A percentile compares a stretch with the other conserved stretches of the same genome.
Evolutionary conservation across 352 stramenopile species (phyloP).

Genomic region (Sclerospora graminicola): DNA sequence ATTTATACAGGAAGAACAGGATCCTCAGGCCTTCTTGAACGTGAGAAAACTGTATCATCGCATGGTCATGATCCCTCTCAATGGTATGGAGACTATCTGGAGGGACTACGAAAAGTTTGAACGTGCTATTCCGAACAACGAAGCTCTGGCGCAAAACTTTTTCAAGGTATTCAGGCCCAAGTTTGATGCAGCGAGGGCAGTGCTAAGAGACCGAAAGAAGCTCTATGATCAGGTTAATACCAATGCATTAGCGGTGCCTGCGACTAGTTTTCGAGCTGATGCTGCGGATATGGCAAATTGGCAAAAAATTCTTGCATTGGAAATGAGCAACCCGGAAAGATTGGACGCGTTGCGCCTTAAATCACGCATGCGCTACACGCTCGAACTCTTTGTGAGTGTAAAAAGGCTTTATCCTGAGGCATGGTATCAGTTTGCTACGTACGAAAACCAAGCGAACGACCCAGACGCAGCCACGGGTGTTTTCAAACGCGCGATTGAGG

Average conservation of each 20-base stretch:
- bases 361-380: conserved; percentile 71
- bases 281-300: conserved; percentile 53
- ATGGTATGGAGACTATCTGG: conserved; percentile 76
- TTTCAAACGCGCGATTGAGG: conserved; percentile 67
- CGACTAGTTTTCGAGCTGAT: conserved; percentile 24
- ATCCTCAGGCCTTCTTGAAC: conserved; percentile 61
- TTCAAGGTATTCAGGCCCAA: conserved; percentile 84
- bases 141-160: conserved; percentile 76
- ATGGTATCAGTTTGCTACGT: conserved; percentile 81
- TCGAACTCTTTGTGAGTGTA: conserved; percentile 72
- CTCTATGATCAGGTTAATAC: conserved; percentile 68
- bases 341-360: conserved; percentile 72
- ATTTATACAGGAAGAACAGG: conserved; percentile 71
- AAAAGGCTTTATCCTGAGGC: conserved; percentile 69
- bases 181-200: conserved; percentile 67
- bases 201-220: conserved; percentile 79
- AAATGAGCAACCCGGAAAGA: conserved; percentile 70
- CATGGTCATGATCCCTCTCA: conserved; percentile 61
- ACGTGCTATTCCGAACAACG: conserved; percentile 80
- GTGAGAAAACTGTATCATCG: conserved; percentile 83
- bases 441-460: conserved; percentile 73
- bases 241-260: conserved; percentile 52
- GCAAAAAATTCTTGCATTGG: conserved; percentile 73
- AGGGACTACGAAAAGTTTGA: conserved; percentile 86
- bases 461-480: conserved; percentile 49